Evolutionary conservation across 1,139 yeast species (phyloP), one percentile per base, ranked within the genome.

Genomic region (Insectozyma bohioensis): DNA sequence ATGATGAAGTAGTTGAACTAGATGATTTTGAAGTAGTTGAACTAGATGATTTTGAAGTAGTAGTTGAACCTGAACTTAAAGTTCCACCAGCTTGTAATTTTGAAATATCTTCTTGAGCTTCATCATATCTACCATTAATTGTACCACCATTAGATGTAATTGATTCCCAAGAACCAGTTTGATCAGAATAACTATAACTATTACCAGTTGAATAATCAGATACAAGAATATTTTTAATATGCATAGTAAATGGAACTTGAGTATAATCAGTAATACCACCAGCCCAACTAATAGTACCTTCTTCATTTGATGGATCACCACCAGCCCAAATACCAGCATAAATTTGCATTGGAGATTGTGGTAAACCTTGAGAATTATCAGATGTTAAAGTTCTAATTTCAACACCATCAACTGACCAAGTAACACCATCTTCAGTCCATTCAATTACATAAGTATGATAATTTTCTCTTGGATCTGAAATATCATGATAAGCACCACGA

Each of bases 201-300:
- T 70, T 50, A 26, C 97, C 96, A 12, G 86, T 71, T 3, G 95
- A 86, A 57, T 87, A 88, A 57, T 88, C 96, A 21, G 78, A 64
- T 12, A 85, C 85, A 26, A 71, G 57, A 26, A 87, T 50, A 4
- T 72, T 65, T 49, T 80, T 68, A 42, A 88, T 72, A 44, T 71
- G 53, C 85, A 85, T 85, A 23, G 78, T 55, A 54, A 78, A 85
- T 29, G 94, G 92, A 23, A 78, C 87, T 28, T 71, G 49, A 10
- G 72, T 45, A 51, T 75, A 83, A 54, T 84, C 81, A 10, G 87
- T 78, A n/a, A 46, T 44, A 33, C 95, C 95, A 33, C 95, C 94
- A 10, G 94, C 92, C 95, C 95, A 85, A 48, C 77, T 77, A 38
- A 85, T 80, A 6, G 94, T 84, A 22, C 94, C 95, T 17, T 67